phyloP scores from a whole-genome alignment of 2,329 filamentous ascomycete species.

The Zymoseptoria tritici region DNA sequence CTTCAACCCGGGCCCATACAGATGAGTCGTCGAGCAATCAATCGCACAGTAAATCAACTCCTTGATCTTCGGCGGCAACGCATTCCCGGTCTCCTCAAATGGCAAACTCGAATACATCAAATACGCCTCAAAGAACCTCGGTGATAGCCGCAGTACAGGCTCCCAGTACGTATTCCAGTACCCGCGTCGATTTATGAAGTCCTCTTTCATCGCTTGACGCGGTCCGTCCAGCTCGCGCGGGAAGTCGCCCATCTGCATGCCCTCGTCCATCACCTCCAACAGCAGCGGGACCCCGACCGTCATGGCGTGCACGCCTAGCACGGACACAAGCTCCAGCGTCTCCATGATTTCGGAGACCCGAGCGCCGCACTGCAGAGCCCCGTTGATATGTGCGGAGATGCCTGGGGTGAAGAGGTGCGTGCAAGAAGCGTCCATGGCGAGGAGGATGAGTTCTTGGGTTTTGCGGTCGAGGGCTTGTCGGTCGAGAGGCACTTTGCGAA shows the following conservation, averaged over 20 bases:
- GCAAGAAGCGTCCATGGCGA: slow-evolving; percentile 38
- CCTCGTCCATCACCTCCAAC: slow-evolving; percentile 41
- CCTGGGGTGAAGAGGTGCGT: slow-evolving; percentile 41
- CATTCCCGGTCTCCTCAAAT: slow-evolving; percentile 23
- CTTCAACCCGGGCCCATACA: slow-evolving; percentile 42
- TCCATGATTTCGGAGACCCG: slow-evolving; percentile 39
- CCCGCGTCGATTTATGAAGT: slow-evolving; percentile 1
- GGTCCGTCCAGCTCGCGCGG: neutral
- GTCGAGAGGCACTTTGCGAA: slow-evolving; percentile 21
- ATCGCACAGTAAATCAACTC: slow-evolving; percentile 45
- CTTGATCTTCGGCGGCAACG: slow-evolving; percentile 42
- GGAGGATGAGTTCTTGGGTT: slow-evolving; percentile 36
- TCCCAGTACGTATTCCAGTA: slow-evolving; percentile 20
- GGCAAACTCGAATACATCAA: slow-evolving; percentile 41
- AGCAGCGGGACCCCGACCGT: slow-evolving; percentile 41
- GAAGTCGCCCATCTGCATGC: slow-evolving; percentile 16
- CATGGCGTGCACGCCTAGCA: slow-evolving; percentile 41
- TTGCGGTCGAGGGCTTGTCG: slow-evolving; percentile 34
- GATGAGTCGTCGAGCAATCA: slow-evolving; percentile 42
- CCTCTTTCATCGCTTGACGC: slow-evolving; percentile 1
- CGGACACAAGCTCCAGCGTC: slow-evolving; percentile 38
- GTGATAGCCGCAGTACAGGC: slow-evolving; percentile 37
- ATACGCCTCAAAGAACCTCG: slow-evolving; percentile 44
- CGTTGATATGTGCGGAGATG: slow-evolving; percentile 35
- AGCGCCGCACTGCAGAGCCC: slow-evolving; percentile 36